A percentile compares a stretch with the other conserved stretches of the same genome.
Evolutionary conservation across 352 stramenopile genomes (phyloP).

Genomic region (Pythium biforme): DNA sequence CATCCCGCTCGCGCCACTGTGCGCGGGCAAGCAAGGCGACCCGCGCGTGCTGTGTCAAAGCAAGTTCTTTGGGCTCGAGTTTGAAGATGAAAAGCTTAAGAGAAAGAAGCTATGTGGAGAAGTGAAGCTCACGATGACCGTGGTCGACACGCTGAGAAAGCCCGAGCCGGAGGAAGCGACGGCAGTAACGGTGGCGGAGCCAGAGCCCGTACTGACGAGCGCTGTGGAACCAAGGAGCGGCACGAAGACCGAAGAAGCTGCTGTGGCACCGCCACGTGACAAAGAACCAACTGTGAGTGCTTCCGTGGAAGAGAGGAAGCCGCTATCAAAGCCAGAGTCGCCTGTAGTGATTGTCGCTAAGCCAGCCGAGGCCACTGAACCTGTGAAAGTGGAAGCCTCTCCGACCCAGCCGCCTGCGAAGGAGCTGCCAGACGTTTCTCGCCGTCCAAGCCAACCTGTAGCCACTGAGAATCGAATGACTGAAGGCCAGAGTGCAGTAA

Average conservation of each 20-base stretch:
- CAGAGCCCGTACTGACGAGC: no score
- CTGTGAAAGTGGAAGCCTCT: background rate
- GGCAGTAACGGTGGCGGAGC: background rate
- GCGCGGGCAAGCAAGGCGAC: slow-evolving; percentile 6
- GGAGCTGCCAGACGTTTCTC: background rate
- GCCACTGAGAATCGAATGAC: background rate
- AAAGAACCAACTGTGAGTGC: background rate
- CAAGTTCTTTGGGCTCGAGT: slow-evolving; percentile 40
- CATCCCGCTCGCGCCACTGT: slow-evolving; percentile 32
- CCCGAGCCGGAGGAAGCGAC: background rate
- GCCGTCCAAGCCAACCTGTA: background rate
- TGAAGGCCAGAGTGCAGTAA: background rate
- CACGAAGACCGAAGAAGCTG: background rate
- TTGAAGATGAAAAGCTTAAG: slow-evolving; percentile 45
- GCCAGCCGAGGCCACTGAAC: background rate
- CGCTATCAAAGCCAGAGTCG: background rate
- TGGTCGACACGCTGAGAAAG: slow-evolving; percentile 33
- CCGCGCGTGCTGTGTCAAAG: slow-evolving; percentile 30
- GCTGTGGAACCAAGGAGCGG: no score
- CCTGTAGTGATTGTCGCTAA: background rate
- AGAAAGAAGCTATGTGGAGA: slow-evolving; percentile 36
- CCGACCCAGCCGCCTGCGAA: background rate
- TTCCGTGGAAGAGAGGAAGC: background rate
- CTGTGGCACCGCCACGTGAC: background rate
- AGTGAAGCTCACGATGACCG: slow-evolving; percentile 42